Conservation (phyloP, 805 yeast genomes). For the Blastobotrys terrestris region DNA sequence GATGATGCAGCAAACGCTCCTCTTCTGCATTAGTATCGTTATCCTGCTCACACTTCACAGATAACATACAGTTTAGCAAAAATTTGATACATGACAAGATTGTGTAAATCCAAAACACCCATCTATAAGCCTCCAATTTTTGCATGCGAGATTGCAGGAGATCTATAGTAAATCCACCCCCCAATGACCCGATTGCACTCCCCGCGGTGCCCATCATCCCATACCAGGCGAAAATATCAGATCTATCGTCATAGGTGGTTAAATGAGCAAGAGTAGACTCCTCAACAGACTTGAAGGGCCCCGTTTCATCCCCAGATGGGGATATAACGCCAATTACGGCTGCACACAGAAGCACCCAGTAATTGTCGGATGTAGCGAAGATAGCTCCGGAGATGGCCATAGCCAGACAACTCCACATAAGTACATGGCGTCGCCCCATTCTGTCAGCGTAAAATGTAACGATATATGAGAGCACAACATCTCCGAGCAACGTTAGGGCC, state of each 20-base stretch:
- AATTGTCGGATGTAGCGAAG: conserved; percentile 34
- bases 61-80: conserved; percentile 38
- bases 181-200: conserved; percentile 41
- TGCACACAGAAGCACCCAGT: conserved; percentile 32
- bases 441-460: conserved; percentile 42
- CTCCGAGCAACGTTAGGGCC: conserved; percentile 46
- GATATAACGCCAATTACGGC: conserved; percentile 48
- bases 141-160: not conserved
- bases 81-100: conserved; percentile 45
- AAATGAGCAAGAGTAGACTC: conserved; percentile 47
- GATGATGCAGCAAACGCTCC: not conserved
- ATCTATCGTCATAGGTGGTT: conserved; percentile 36
- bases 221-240: conserved; percentile 57
- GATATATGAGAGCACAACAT: conserved; percentile 42
- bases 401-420: conserved; percentile 36
- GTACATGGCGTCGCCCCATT: conserved; percentile 40
- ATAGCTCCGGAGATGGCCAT: conserved; percentile 42
- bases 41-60: conserved; percentile 27
- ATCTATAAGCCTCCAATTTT: conserved; percentile 40
- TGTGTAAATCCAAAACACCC: conserved; percentile 49
- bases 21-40: not conserved
- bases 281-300: conserved; percentile 54
- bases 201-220: conserved; percentile 44
- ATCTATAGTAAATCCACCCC: conserved; percentile 33
- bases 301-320: conserved; percentile 54